Conservation (phyloP, 768 basidiomycete genomes). For the Cyathus striatus region DNA sequence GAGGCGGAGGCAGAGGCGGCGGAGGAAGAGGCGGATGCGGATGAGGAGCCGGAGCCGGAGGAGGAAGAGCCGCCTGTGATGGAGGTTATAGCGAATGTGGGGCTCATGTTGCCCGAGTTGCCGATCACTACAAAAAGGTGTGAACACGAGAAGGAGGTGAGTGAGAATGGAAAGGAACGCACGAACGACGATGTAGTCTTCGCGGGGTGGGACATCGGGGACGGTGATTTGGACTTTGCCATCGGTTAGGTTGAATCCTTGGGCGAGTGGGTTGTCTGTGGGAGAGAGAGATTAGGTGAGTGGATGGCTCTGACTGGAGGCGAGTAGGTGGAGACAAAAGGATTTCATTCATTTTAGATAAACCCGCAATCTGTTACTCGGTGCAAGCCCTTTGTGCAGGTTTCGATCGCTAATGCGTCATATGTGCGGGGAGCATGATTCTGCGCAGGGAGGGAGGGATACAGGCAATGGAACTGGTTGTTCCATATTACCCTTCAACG, state of each 20-base stretch:
- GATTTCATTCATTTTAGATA: background rate
- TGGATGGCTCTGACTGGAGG: background rate
- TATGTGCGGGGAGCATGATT: too few relatives aligned
- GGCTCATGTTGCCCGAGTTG: slow-evolving; percentile 61
- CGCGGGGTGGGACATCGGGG: slow-evolving; percentile 36
- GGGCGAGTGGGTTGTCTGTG: slow-evolving; percentile 54
- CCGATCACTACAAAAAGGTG: slow-evolving; percentile 47
- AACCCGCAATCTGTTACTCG: too few relatives aligned
- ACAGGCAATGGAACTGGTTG: too few relatives aligned
- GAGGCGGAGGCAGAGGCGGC: too few relatives aligned
- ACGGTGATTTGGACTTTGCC: slow-evolving; percentile 49
- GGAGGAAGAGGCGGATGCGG: too few relatives aligned
- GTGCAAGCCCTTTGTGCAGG: too few relatives aligned
- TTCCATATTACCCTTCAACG: too few relatives aligned
- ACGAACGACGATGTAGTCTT: slow-evolving; percentile 61
- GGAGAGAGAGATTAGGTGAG: slow-evolving; percentile 1
- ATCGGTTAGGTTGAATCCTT: slow-evolving; percentile 43
- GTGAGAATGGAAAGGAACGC: slow-evolving; percentile 23
- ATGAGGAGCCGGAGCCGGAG: slow-evolving; percentile 8
- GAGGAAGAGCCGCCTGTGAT: slow-evolving; percentile 31
- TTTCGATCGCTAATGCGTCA: too few relatives aligned
- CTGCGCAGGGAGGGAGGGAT: too few relatives aligned
- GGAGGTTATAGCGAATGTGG: slow-evolving; percentile 51
- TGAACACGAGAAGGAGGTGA: slow-evolving; percentile 1
- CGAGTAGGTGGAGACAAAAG: background rate